A percentile compares a stretch with the other conserved stretches of the same genome.
phyloP scores from a whole-genome alignment of 2,329 filamentous ascomycete species.

The Colletotrichum simmondsii region DNA sequence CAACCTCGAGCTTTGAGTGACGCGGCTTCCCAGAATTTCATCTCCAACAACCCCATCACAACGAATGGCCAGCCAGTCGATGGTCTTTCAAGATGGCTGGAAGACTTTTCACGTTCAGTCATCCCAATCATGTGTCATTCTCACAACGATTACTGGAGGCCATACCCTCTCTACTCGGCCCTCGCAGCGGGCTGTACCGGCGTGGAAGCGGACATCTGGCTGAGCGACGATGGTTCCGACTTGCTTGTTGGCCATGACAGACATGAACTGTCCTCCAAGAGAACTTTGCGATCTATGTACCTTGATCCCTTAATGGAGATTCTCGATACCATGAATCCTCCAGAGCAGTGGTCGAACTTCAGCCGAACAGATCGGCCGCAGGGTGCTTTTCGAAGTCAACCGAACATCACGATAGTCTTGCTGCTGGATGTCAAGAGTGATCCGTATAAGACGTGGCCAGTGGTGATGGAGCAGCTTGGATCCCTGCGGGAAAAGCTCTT shows the following conservation, averaged over 20 bases:
- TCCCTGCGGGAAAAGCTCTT: constrained; percentile 68
- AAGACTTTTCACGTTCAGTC: background rate
- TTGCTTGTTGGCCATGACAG: constrained; percentile 73
- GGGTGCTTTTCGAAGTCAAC: constrained; percentile 67
- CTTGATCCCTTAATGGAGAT: constrained; percentile 70
- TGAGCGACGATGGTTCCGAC: constrained; percentile 52
- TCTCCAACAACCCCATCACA: background rate
- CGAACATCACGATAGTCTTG: constrained; percentile 66
- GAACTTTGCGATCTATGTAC: constrained; percentile 70
- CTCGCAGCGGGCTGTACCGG: background rate
- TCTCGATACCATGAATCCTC: constrained; percentile 58
- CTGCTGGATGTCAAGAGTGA: constrained; percentile 77
- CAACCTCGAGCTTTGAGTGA: background rate
- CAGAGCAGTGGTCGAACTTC: constrained; percentile 57
- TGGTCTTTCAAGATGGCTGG: background rate
- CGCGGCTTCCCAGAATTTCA: background rate
- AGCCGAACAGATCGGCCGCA: constrained; percentile 37
- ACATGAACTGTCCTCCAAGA: constrained; percentile 62
- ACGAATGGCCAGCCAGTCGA: constrained; percentile 4
- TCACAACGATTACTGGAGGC: constrained; percentile 13
- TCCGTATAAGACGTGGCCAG: constrained; percentile 60
- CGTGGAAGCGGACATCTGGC: constrained; percentile 77
- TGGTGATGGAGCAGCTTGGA: constrained; percentile 56
- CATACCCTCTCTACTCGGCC: background rate
- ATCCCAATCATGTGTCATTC: background rate